Evolutionary conservation across 371 early-diverging fungal genomes (phyloP).

Genomic region (Mucor irregularis): DNA sequence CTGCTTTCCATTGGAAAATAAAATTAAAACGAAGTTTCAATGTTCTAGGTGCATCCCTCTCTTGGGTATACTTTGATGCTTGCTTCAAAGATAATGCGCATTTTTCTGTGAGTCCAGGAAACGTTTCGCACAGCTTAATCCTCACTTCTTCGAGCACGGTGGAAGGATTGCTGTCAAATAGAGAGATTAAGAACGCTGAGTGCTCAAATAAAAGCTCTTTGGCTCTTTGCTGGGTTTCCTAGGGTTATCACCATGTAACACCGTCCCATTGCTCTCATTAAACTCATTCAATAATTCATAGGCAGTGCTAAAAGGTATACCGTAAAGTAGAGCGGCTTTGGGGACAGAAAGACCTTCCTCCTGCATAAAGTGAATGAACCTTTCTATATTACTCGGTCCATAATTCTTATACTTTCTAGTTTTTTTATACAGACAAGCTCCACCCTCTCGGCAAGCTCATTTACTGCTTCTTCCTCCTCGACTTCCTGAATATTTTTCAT

Average conservation of each 20-base stretch:
- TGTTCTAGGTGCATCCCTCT: slow-evolving; percentile 1
- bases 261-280: slow-evolving; percentile 8
- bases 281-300: slow-evolving; percentile 10
- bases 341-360: slow-evolving; percentile 17
- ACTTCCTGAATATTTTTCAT: too few relatives aligned
- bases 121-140: slow-evolving; percentile 1
- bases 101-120: slow-evolving; percentile 1
- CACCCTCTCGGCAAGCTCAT: too few relatives aligned
- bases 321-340: slow-evolving; percentile 11
- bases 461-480: too few relatives aligned
- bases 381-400: too few relatives aligned
- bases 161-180: slow-evolving; percentile 14
- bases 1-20: background rate
- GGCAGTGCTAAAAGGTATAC: slow-evolving; percentile 16
- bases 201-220: slow-evolving; percentile 12
- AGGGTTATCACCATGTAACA: slow-evolving; percentile 1
- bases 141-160: slow-evolving; percentile 15
- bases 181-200: slow-evolving; percentile 10
- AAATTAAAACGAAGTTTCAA: background rate
- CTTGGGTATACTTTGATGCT: slow-evolving; percentile 11
- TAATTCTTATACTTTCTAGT: too few relatives aligned
- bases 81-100: slow-evolving; percentile 7
- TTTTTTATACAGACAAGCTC: too few relatives aligned
- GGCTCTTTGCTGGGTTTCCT: background rate
- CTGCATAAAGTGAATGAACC: slow-evolving; percentile 9